Conservation (phyloP, 2,329 filamentous ascomycete species). For the Phaeoacremonium minimum region DNA sequence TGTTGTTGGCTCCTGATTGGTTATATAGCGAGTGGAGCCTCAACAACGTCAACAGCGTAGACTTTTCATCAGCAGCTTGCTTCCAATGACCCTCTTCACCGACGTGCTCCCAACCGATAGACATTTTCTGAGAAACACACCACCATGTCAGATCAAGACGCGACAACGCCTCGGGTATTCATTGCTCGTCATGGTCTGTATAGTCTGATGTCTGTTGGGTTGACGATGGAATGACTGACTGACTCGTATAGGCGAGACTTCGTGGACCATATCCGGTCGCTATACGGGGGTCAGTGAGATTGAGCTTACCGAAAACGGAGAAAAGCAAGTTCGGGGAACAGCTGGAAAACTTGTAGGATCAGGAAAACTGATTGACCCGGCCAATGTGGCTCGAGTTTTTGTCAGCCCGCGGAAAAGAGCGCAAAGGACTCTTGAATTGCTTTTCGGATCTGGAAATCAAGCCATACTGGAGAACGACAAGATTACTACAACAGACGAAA, state of each 20-base stretch:
- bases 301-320: conserved; percentile 31
- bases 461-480: conserved; percentile 13
- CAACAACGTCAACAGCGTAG: too few species aligned
- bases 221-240: conserved; percentile 1
- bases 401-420: conserved; percentile 46
- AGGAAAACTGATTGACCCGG: conserved; percentile 46
- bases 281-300: conserved; percentile 41
- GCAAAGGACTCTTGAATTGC: conserved; percentile 39
- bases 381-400: conserved; percentile 38
- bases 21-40: too few species aligned
- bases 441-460: conserved; percentile 23
- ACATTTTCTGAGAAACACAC: too few species aligned
- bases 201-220: not conserved
- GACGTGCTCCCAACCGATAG: too few species aligned
- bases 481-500: conserved; percentile 42
- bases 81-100: too few species aligned
- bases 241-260: conserved; percentile 22
- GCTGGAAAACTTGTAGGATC: conserved; percentile 40
- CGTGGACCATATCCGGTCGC: conserved; percentile 40
- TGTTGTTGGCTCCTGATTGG: too few species aligned
- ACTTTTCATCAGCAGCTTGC: too few species aligned
- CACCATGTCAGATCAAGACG: conserved; percentile 32
- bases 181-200: conserved; percentile 29
- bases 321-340: conserved; percentile 37
- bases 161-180: conserved; percentile 29